Evolutionary conservation across 148 eudicot species (phyloP).

Genomic region (Camellia sinensis): DNA sequence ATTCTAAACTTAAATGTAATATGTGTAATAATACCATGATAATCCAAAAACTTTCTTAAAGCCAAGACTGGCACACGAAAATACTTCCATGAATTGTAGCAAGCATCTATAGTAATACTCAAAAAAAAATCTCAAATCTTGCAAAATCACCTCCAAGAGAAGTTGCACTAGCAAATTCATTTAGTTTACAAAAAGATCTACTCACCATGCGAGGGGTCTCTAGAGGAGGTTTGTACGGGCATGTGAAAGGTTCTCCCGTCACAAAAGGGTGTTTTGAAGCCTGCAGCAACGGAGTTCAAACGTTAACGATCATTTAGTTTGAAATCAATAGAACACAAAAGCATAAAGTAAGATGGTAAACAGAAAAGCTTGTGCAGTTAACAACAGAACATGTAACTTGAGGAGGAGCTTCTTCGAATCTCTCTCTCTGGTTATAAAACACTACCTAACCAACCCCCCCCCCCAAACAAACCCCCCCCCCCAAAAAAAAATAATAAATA

Average conservation of each 20-base stretch:
- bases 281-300: slow-evolving; percentile 40
- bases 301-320: background rate
- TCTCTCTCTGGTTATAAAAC: background rate
- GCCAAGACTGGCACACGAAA: background rate
- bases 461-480: no score
- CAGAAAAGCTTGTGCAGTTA: background rate
- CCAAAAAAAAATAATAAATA: no score
- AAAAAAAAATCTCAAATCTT: background rate
- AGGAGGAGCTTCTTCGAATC: background rate
- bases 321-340: background rate
- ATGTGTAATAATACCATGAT: background rate
- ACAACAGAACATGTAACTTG: background rate
- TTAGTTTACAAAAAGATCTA: slow-evolving; percentile 20
- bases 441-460: no score
- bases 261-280: slow-evolving; percentile 95
- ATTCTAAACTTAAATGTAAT: background rate
- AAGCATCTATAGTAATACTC: background rate
- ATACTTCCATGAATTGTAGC: slow-evolving; percentile 2
- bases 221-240: slow-evolving; percentile 70
- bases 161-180: background rate
- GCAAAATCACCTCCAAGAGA: slow-evolving; percentile 18
- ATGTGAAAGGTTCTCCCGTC: slow-evolving; percentile 95
- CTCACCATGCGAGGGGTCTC: slow-evolving; percentile 92
- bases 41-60: background rate
- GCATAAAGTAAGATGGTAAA: background rate